These are phyloP conservation scores for Aspergillus aculeatus DNA, from an alignment of 2,329 filamentous ascomycete species.

Conservation along the genomic window DNA sequence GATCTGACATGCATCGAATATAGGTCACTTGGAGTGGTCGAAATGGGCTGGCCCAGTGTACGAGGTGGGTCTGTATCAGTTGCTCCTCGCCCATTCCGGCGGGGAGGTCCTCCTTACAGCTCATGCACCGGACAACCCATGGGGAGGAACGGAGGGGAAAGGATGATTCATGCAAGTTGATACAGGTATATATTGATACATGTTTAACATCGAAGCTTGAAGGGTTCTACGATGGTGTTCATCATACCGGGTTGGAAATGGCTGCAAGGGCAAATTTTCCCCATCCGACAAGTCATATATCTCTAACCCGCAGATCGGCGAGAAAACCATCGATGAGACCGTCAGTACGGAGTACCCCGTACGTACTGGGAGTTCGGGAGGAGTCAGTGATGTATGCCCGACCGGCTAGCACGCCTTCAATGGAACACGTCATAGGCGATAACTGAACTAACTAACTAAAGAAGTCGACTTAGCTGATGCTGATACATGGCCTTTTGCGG, in stretches of 20 bases:
- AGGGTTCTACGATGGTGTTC: background rate
- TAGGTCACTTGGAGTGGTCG: background rate
- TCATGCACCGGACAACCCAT: background rate
- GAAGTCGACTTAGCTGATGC: no score
- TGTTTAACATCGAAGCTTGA: background rate
- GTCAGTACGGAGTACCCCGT: background rate
- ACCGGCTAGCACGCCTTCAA: background rate
- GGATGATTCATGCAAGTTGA: background rate
- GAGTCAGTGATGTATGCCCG: background rate
- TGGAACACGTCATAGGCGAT: background rate
- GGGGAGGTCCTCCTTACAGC: background rate
- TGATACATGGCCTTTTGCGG: background rate
- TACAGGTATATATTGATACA: background rate
- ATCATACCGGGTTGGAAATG: background rate
- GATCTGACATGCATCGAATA: conserved; percentile 6
- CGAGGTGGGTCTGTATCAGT: background rate
- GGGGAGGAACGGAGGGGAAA: background rate
- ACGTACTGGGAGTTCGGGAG: background rate
- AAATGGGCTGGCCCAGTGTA: background rate
- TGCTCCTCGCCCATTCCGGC: background rate
- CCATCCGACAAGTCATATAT: background rate
- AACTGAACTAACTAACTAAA: no score
- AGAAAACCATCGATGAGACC: background rate
- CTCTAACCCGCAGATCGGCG: background rate
- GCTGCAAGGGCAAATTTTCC: background rate